phyloP scores from a whole-genome alignment of 306 rosid species.

The Carpinus viminea region DNA sequence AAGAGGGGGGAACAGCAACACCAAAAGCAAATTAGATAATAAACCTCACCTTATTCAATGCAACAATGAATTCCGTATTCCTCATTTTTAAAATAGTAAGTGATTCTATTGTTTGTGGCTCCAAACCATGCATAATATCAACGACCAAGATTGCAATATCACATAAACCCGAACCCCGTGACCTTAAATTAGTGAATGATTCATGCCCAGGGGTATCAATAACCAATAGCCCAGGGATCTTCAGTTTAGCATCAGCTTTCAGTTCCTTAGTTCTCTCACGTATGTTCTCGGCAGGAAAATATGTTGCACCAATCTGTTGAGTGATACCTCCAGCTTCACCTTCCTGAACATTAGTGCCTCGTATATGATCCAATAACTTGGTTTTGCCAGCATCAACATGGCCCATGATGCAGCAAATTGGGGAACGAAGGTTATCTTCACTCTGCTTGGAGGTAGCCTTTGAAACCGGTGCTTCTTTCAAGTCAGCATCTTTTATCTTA shows the following conservation, averaged over 20 bases:
- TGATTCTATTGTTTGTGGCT: slow-evolving; percentile 93
- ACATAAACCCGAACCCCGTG: slow-evolving; percentile 95
- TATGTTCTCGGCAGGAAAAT: slow-evolving; percentile 89
- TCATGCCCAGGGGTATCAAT: slow-evolving; percentile 99
- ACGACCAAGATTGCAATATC: slow-evolving; percentile 97
- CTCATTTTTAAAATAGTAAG: slow-evolving; percentile 89
- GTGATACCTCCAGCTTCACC: slow-evolving; percentile 99
- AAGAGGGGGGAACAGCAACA: not conserved
- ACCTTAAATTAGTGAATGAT: slow-evolving; percentile 80
- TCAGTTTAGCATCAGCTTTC: slow-evolving; percentile 91
- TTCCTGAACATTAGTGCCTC: slow-evolving; percentile 96
- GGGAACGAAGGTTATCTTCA: slow-evolving; percentile 86
- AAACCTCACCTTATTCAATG: slow-evolving; percentile 76
- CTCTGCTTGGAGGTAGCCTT: slow-evolving; percentile 40
- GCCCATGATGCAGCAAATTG: slow-evolving; percentile 99
- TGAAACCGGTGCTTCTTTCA: slow-evolving; percentile 27
- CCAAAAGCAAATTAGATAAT: too few species aligned
- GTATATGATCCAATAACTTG: slow-evolving; percentile 84
- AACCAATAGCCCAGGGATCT: slow-evolving; percentile 87
- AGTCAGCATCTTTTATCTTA: slow-evolving; percentile 33
- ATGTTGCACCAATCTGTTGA: slow-evolving; percentile 96
- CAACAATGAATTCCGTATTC: slow-evolving; percentile 90
- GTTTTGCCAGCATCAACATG: slow-evolving; percentile 97
- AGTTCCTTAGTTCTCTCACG: slow-evolving; percentile 92
- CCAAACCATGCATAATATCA: slow-evolving; percentile 97